Percentiles rank a stretch among this genome's conserved stretches.
phyloP scores from a whole-genome alignment of 1,284 basidiomycete species.

The Clitocybe nebularis region DNA sequence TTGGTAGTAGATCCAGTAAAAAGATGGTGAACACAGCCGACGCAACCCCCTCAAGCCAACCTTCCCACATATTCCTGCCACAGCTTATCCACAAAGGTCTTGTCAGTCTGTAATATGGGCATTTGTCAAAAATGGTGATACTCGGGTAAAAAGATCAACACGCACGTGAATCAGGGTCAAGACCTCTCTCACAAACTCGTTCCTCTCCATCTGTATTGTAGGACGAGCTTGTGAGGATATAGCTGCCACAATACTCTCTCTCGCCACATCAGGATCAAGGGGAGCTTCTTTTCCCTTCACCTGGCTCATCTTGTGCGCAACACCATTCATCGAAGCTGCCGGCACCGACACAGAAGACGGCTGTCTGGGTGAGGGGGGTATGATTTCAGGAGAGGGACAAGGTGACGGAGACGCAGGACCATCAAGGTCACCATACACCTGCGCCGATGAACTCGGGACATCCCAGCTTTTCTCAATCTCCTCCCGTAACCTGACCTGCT shows the following conservation, averaged over 20 bases:
- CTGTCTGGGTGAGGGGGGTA: no score
- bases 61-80: conserved; percentile 43
- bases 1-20: background rate
- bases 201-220: conserved; percentile 37
- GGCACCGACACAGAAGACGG: no score
- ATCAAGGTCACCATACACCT: conserved; percentile 5
- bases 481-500: conserved; percentile 34
- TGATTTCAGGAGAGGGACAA: conserved; percentile 16
- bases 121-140: conserved; percentile 5
- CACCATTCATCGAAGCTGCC: conserved; percentile 5
- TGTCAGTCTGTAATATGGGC: conserved; percentile 37
- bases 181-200: conserved; percentile 65
- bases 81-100: conserved; percentile 46
- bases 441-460: conserved; percentile 29
- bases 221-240: conserved; percentile 20
- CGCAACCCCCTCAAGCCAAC: conserved; percentile 8
- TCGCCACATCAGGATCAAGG: conserved; percentile 19
- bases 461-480: conserved; percentile 64
- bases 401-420: conserved; percentile 16
- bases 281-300: conserved; percentile 2
- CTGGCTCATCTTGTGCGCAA: conserved; percentile 12
- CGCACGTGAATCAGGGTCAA: conserved; percentile 68
- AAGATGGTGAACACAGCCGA: conserved; percentile 1
- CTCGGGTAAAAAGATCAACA: conserved; percentile 17
- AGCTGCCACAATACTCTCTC: conserved; percentile 25